Base-by-base conservation (phyloP, 2,329 filamentous ascomycete genomes). In the Arthrobotrys entomopaga region DNA sequence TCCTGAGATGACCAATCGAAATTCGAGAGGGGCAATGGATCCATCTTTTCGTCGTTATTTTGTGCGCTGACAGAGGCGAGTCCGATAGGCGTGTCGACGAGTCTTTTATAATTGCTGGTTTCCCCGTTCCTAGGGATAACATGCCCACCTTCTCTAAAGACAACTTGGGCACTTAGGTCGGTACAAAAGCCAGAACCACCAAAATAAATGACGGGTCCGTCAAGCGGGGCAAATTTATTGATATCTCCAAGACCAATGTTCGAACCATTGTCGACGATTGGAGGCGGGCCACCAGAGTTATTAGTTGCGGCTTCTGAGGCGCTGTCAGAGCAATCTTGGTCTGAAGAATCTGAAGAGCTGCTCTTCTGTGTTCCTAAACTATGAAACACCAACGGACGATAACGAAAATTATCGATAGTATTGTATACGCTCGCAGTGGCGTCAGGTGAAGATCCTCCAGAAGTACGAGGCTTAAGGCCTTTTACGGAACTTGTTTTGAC, bases 121-220 rank as follows among this genome's bases (percentile, higher is more conserved):
- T 66, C 38, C 80, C 69, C 22, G 81, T 29, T 61, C 26, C 43
- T 52, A 22, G 20, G 7, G 19, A 67, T 64, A 3, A 3, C 77
- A 42, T 82, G 82, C 64, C 83, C 82, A 0, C 81, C 82, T 8
- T 82, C 82, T n/a, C 83, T 84, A 2, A 83, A 82, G 81, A 85
- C 81, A 69, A 86, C 78, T 61, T 81, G 79, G 4, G 79, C 83
- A 0, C 85, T 84, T 2, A 95, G 82, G 80, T 96, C 92, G 0
- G 89, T 93, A 80, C 89, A 95, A 80, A 95, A 96, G 0, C 87
- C 87, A 0, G 90, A 90, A 24, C 90, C 91, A 73, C 86, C 91
- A 80, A 94, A 96, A 79, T 93, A 96, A 16, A 94, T 92, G 77
- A 96, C 90, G 0, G 90, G 88, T 7, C 91, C 92, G 48, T 76